These are phyloP conservation scores for Lentinula edodes DNA, from an alignment of 768 basidiomycete genomes.

Conservation along the genomic window DNA sequence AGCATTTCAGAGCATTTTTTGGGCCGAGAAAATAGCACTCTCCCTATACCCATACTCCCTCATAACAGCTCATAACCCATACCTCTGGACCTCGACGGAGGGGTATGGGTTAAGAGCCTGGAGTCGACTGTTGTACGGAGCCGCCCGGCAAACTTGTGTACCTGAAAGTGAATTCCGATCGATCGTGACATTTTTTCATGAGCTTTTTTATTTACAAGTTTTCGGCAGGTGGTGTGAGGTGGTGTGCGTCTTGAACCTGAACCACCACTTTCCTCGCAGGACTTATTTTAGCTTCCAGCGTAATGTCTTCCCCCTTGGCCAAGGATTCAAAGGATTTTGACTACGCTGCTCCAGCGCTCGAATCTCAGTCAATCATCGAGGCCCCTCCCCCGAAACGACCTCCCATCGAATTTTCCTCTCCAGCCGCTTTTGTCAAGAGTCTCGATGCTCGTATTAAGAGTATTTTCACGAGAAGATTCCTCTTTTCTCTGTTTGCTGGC, in stretches of 20 bases:
- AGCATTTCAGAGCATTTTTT: too few relatives aligned
- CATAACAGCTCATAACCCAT: too few relatives aligned
- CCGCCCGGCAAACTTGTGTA: too few relatives aligned
- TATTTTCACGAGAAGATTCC: constrained; percentile 73
- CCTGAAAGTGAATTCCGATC: neutral
- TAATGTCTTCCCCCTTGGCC: neutral
- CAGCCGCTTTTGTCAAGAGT: constrained; percentile 45
- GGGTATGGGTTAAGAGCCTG: too few relatives aligned
- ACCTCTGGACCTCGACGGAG: too few relatives aligned
- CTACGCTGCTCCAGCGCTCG: constrained; percentile 1
- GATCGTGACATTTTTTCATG: neutral
- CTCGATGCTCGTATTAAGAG: constrained; percentile 60
- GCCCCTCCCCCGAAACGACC: constrained; percentile 25
- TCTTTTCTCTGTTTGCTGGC: constrained; percentile 65
- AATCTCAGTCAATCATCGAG: neutral
- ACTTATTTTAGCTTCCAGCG: too few relatives aligned
- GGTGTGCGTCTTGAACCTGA: neutral
- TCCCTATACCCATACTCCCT: too few relatives aligned
- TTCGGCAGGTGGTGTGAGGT: neutral
- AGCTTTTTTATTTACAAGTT: neutral
- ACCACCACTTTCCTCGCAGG: neutral
- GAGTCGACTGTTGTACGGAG: too few relatives aligned
- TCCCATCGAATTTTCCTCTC: constrained; percentile 62
- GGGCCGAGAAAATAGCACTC: too few relatives aligned
- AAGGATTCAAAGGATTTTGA: neutral